Evolutionary conservation across 352 stramenopile species (phyloP).

Genomic region (Phytophthora sansomeana): DNA sequence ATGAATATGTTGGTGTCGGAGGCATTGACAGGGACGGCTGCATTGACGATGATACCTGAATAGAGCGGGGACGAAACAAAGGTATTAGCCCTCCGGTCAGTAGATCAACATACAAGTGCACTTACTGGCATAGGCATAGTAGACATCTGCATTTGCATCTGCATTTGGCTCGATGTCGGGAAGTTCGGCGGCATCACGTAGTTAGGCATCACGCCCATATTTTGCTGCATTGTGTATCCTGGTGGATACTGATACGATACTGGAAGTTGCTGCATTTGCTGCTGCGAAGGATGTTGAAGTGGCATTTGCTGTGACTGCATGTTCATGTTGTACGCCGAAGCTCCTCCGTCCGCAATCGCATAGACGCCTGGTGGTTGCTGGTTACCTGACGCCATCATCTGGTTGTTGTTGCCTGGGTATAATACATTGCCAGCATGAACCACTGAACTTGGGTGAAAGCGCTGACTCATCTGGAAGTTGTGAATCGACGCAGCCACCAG

Average conservation of each 20-base stretch:
- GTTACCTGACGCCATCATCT: conserved; percentile 33
- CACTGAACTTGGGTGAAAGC: conserved; percentile 46
- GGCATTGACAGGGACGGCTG: conserved; percentile 40
- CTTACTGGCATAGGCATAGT: conserved; percentile 43
- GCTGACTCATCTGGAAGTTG: conserved; percentile 78
- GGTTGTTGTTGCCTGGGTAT: conserved; percentile 37
- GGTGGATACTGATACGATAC: conserved; percentile 44
- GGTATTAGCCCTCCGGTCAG: conserved; percentile 3
- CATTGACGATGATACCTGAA: conserved; percentile 39
- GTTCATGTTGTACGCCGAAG: conserved; percentile 46
- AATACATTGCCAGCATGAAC: conserved; percentile 35
- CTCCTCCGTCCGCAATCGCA: conserved; percentile 46
- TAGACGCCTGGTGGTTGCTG: conserved; percentile 49
- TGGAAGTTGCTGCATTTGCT: conserved; percentile 34
- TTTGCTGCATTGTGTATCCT: conserved; percentile 57
- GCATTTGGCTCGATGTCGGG: conserved; percentile 44
- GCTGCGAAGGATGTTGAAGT: conserved; percentile 22
- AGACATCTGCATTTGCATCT: conserved; percentile 51
- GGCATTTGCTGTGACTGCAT: conserved; percentile 34
- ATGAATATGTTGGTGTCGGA: conserved; percentile 39
- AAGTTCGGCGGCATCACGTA: conserved; percentile 61
- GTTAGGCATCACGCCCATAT: conserved; percentile 51
- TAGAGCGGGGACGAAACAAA: conserved; percentile 13
- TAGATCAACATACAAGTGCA: not conserved
- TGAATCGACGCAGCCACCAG: conserved; percentile 77